Percentiles rank a stretch among this genome's conserved stretches.
Evolutionary conservation across 2,329 filamentous ascomycete genomes (phyloP).

Genomic region (Aspergillus eucalypticola): DNA sequence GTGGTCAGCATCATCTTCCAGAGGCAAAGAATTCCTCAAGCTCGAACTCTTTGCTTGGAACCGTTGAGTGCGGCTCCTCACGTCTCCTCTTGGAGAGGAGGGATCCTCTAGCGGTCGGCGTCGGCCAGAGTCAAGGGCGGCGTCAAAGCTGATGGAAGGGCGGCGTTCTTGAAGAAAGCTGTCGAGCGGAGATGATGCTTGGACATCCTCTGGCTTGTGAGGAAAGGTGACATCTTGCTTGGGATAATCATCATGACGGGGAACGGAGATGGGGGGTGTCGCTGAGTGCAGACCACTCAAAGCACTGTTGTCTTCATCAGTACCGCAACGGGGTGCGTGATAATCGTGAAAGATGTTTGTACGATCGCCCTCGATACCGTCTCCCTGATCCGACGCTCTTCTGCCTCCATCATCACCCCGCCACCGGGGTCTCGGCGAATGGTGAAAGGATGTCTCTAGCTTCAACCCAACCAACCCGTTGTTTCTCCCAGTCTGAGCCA

Average conservation of each 20-base stretch:
- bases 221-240: slow-evolving; percentile 32
- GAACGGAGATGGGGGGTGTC: slow-evolving; percentile 49
- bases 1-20: slow-evolving; percentile 29
- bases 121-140: slow-evolving; percentile 42
- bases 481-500: slow-evolving; percentile 41
- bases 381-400: slow-evolving; percentile 28
- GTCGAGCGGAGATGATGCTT: slow-evolving; percentile 41
- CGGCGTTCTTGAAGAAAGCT: slow-evolving; percentile 43
- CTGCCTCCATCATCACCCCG: slow-evolving; percentile 27
- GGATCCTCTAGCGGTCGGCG: slow-evolving; percentile 42
- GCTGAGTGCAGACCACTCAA: slow-evolving; percentile 43
- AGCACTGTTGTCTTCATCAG: slow-evolving; percentile 43
- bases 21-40: slow-evolving; percentile 38
- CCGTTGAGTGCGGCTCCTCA: slow-evolving; percentile 26
- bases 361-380: slow-evolving; percentile 41
- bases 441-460: slow-evolving; percentile 42
- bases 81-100: slow-evolving; percentile 36
- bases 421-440: slow-evolving; percentile 28
- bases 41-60: slow-evolving; percentile 37
- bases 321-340: slow-evolving; percentile 35
- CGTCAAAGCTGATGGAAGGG: slow-evolving; percentile 46
- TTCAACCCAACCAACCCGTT: slow-evolving; percentile 36
- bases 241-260: slow-evolving; percentile 37
- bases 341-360: slow-evolving; percentile 38
- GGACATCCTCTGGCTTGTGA: slow-evolving; percentile 40